Conservation (phyloP, 1,284 basidiomycete species). For the Chiua sp. region DNA sequence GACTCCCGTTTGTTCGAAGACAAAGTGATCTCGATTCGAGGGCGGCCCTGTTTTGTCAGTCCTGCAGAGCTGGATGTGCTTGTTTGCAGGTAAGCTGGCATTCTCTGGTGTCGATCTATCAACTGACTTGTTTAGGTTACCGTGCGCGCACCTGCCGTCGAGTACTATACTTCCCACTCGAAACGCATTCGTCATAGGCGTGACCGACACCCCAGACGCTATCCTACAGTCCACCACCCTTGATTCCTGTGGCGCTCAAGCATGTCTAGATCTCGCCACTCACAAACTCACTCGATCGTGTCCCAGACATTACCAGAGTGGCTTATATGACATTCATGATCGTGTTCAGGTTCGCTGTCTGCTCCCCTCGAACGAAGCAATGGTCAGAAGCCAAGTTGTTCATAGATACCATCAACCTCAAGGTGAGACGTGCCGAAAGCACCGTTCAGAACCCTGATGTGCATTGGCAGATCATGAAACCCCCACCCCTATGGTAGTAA, state of each 20-base stretch:
- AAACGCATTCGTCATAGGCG: conserved; percentile 92
- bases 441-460: not conserved
- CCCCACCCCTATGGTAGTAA: conserved; percentile 92
- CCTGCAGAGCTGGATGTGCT: conserved; percentile 85
- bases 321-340: conserved; percentile 78
- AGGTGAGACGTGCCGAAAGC: conserved; percentile 50
- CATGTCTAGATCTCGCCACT: conserved; percentile 38
- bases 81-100: conserved; percentile 63
- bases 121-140: conserved; percentile 58
- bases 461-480: conserved; percentile 75
- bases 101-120: not conserved
- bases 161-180: conserved; percentile 93
- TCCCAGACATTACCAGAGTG: conserved; percentile 88
- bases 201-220: conserved; percentile 64
- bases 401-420: conserved; percentile 89
- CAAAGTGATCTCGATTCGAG: conserved; percentile 90
- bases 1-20: conserved; percentile 86
- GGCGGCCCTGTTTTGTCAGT: conserved; percentile 88
- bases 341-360: conserved; percentile 69
- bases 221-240: conserved; percentile 46
- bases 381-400: conserved; percentile 99
- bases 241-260: conserved; percentile 72
- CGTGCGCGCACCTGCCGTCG: conserved; percentile 85
- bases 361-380: conserved; percentile 92
- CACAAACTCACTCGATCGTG: conserved; percentile 3